Evolutionary conservation across 2,329 filamentous ascomycete genomes (phyloP).

Genomic region (Cladobotryum mycophilum): DNA sequence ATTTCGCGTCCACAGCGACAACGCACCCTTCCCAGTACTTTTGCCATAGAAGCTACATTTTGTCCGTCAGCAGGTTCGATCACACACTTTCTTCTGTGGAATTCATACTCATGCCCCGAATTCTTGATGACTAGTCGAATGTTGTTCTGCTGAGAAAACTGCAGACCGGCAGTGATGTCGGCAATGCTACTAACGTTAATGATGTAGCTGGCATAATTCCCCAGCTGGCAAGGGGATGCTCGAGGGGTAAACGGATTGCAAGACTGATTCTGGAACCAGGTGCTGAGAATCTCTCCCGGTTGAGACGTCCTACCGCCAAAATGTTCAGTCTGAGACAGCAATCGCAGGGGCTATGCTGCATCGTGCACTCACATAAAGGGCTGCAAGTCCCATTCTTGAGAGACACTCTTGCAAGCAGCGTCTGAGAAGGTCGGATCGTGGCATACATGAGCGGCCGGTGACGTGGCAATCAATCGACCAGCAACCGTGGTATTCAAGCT

Average conservation of each 20-base stretch:
- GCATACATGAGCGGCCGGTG: conserved; percentile 44
- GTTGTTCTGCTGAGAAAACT: conserved; percentile 29
- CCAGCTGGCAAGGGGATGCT: conserved; percentile 32
- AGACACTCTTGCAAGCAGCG: conserved; percentile 26
- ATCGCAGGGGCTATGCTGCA: too few relatives aligned
- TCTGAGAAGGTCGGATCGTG: conserved; percentile 39
- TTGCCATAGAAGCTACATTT: conserved; percentile 26
- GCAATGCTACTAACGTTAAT: conserved; percentile 23
- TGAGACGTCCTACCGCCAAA: not conserved
- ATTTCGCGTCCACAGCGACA: conserved; percentile 36
- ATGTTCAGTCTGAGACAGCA: too few relatives aligned
- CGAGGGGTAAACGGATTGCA: conserved; percentile 29
- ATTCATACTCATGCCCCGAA: conserved; percentile 23
- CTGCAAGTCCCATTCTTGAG: not conserved
- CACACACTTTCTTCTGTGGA: not conserved
- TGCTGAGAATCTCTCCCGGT: conserved; percentile 21
- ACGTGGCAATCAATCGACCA: conserved; percentile 42
- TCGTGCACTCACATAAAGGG: not conserved
- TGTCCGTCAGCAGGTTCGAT: not conserved
- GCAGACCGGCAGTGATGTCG: conserved; percentile 24
- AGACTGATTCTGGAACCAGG: conserved; percentile 24
- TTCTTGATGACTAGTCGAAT: conserved; percentile 25
- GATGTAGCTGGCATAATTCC: conserved; percentile 31
- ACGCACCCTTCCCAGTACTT: conserved; percentile 29
- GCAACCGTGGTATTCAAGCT: conserved; percentile 42